Base-by-base conservation (phyloP, 352 stramenopile species). In the Globisporangium sylvaticum region DNA sequence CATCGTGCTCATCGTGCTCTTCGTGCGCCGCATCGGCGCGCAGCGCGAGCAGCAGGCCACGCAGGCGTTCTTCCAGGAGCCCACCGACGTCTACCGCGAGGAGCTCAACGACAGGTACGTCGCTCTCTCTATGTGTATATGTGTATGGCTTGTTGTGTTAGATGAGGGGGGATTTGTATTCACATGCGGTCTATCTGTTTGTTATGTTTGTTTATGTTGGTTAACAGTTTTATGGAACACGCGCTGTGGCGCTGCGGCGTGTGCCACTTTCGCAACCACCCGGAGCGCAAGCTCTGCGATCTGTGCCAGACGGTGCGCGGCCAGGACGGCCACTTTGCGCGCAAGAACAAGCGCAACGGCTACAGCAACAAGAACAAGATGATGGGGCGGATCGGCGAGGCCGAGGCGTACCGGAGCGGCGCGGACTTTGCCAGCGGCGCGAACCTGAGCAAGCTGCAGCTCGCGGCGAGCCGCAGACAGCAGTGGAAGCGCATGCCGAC, bases 221-320 rank as follows among this genome's bases (percentile, higher is more conserved):
- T 48, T 1, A 10, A 7, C 55, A 89, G 82, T 60, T 90, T 89
- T 62, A 87, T 89, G 69, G 83, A 94, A 66, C 78, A 90, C 50
- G 80, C 84, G 62, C 72, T 94, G 15, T 97, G 90, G 90, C 76
- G 79, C n/a, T 97, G 90, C 67, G 79, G 76, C 25, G 86, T 96
- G 1, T 97, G 89, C 68, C 85, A 88, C n/a, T 97, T 97, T 71
- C 83, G 90, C 25, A 97, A 97, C 69, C 80, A 92, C 56, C 86
- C 88, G 8, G 81, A 91, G 42, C 80, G 83, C 42, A 89, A 90
- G 62, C 72, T 85, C 56, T 97, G 90, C 77, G 87, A 93, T 59
- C 67, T 96, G 65, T 97, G 90, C 67, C 88, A 95, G 67, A 96
- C 83, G 6, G 44, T 80, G 32, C 68, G 81, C 6, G 83, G 83